A percentile compares a stretch with the other conserved stretches of the same genome.
Evolutionary conservation across 805 yeast species (phyloP).

Genomic region (Metschnikowia dekortorum): DNA sequence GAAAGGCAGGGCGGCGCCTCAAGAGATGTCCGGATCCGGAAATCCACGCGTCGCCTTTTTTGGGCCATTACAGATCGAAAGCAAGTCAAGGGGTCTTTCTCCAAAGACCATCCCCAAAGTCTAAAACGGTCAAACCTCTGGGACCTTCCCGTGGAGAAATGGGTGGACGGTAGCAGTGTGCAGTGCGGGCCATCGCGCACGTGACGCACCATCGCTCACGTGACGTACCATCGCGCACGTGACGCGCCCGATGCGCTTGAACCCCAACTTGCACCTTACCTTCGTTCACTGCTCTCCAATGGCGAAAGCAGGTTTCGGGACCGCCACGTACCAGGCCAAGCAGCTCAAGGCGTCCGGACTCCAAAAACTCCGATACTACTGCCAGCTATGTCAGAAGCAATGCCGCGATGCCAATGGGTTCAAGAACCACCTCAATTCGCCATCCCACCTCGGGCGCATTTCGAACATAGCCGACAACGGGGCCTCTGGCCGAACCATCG

Average conservation of each 20-base stretch:
- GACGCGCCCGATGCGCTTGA: not conserved
- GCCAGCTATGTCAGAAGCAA: constrained; percentile 89
- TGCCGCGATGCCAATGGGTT: constrained; percentile 96
- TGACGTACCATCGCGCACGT: not conserved
- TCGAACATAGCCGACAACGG: constrained; percentile 29
- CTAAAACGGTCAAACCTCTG: too few relatives aligned
- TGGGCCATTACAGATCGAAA: too few relatives aligned
- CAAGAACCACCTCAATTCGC: constrained; percentile 82
- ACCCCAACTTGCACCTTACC: not conserved
- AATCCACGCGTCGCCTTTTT: too few relatives aligned
- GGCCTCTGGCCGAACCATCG: constrained; percentile 46
- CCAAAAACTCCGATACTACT: constrained; percentile 81
- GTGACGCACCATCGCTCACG: not conserved
- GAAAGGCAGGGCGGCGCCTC: too few relatives aligned
- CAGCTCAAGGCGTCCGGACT: constrained; percentile 79
- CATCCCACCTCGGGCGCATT: constrained; percentile 64
- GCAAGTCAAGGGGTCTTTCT: too few relatives aligned
- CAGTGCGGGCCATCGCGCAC: not conserved
- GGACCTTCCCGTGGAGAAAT: too few relatives aligned
- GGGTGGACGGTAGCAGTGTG: not conserved
- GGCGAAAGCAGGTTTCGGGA: constrained; percentile 37
- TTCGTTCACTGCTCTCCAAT: constrained; percentile 6
- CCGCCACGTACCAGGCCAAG: constrained; percentile 65
- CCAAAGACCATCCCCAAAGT: too few relatives aligned
- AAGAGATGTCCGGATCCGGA: too few relatives aligned